Evolutionary conservation across 1,284 basidiomycete species (phyloP).

Genomic region (Trametes polyzona): DNA sequence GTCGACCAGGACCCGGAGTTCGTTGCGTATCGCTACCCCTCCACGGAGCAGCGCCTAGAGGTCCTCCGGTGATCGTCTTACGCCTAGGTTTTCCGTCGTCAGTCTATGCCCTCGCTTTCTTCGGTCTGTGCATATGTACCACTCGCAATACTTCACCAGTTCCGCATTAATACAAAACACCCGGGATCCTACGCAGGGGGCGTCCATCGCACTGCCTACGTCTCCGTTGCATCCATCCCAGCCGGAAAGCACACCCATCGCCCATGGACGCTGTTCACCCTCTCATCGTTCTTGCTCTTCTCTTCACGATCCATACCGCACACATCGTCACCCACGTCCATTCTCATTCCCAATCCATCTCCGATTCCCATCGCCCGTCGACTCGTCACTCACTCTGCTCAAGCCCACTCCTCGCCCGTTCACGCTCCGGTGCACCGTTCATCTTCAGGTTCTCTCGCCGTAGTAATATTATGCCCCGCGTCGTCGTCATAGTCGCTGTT

Average conservation of each 20-base stretch:
- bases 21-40: slow-evolving; percentile 83
- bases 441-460: background rate
- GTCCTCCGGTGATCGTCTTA: slow-evolving; percentile 49
- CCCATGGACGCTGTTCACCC: background rate
- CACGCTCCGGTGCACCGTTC: background rate
- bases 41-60: slow-evolving; percentile 58
- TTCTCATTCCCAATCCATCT: background rate
- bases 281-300: background rate
- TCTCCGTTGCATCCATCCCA: background rate
- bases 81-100: background rate
- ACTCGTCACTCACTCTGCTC: background rate
- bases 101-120: slow-evolving; percentile 1
- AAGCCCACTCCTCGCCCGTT: background rate
- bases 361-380: background rate
- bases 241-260: background rate
- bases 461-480: background rate
- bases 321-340: background rate
- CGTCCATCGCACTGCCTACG: background rate
- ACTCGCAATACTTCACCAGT: slow-evolving; percentile 5
- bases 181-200: background rate
- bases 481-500: no score
- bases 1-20: slow-evolving; percentile 81
- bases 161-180: slow-evolving; percentile 20
- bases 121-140: slow-evolving; percentile 6
- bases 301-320: background rate